phyloP scores from a whole-genome alignment of 1,139 yeast genomes.

The Candida tetrigidarum region DNA sequence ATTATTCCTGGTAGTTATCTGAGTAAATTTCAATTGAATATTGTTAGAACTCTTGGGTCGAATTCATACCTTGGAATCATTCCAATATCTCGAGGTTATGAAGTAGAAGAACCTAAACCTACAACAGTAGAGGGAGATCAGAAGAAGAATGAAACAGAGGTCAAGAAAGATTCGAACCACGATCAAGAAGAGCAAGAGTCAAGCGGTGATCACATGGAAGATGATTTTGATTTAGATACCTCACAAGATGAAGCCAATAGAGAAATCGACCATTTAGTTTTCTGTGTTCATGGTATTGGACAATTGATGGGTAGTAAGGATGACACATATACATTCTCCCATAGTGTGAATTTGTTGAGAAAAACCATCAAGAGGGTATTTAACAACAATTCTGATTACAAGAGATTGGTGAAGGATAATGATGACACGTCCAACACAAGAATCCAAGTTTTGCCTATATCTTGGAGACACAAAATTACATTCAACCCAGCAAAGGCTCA shows the following conservation, averaged over 20 bases:
- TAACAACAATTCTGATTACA: conserved; percentile 45
- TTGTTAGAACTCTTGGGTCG: conserved; percentile 42
- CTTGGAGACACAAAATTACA: conserved; percentile 76
- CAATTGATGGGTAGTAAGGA: conserved; percentile 82
- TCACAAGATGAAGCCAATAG: conserved; percentile 43
- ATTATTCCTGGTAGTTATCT: conserved; percentile 40
- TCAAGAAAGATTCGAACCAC: conserved; percentile 11
- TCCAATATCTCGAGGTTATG: conserved; percentile 30
- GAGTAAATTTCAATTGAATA: conserved; percentile 39
- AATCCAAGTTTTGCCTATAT: conserved; percentile 76
- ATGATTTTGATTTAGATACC: conserved; percentile 52
- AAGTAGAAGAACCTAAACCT: conserved; percentile 30
- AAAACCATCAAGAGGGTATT: conserved; percentile 63
- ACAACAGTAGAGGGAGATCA: conserved; percentile 31
- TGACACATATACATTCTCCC: conserved; percentile 84
- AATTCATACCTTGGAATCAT: conserved; percentile 31
- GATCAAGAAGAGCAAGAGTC: conserved; percentile 23
- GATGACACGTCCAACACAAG: conserved; percentile 46
- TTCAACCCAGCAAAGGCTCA: conserved; percentile 53
- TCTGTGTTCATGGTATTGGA: conserved; percentile 94
- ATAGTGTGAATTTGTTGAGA: conserved; percentile 75
- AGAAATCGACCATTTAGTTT: conserved; percentile 74
- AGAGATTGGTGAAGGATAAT: conserved; percentile 35
- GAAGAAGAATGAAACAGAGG: conserved; percentile 29
- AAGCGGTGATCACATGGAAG: conserved; percentile 48